These are phyloP conservation scores for Chaetomiaceae sp. DNA, from an alignment of 2,329 filamentous ascomycete genomes.

Conservation along the genomic window DNA sequence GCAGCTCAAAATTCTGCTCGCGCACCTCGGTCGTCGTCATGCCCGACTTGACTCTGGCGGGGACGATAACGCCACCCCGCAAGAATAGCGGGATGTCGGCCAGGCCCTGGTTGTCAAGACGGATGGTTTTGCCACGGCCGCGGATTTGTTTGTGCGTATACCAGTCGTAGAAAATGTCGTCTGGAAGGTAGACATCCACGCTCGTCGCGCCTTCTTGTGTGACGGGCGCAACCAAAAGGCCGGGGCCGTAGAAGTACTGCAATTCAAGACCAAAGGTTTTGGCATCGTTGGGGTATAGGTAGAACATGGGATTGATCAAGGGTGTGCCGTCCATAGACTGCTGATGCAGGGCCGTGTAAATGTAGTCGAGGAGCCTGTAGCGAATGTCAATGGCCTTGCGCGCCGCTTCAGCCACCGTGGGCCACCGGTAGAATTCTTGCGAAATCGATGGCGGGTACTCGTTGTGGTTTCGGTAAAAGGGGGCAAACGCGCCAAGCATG, in stretches of 20 bases:
- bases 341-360: conserved; percentile 64
- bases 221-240: conserved; percentile 44
- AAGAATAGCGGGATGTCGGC: conserved; percentile 63
- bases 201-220: conserved; percentile 40
- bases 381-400: conserved; percentile 63
- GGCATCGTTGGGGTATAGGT: conserved; percentile 54
- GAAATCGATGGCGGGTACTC: conserved; percentile 39
- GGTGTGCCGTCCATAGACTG: conserved; percentile 62
- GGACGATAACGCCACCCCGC: conserved; percentile 61
- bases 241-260: conserved; percentile 45
- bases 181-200: conserved; percentile 44
- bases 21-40: conserved; percentile 63
- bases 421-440: conserved; percentile 72
- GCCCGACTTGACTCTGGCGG: conserved; percentile 50
- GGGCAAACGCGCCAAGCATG: conserved; percentile 65
- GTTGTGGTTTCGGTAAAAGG: conserved; percentile 75
- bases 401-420: conserved; percentile 55
- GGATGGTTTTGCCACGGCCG: conserved; percentile 39
- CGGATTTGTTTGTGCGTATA: conserved; percentile 45
- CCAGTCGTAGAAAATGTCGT: conserved; percentile 47
- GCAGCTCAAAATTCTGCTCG: conserved; percentile 62
- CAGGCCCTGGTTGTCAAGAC: conserved; percentile 37
- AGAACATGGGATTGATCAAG: conserved; percentile 64
- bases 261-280: conserved; percentile 39
- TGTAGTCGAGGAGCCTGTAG: conserved; percentile 68